Conservation (phyloP, 306 rosid species). For the Medicago truncatula region MtrunA17r5.0-ANR NC_053045.1:456501-457000, state of each 20-base stretch:
- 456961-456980: constrained; percentile 25
- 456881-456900: constrained; percentile 19
- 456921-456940: constrained; percentile 20
- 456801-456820: background rate
- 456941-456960: constrained; percentile 22
- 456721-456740: background rate
- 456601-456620: constrained; percentile 5
- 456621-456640: background rate
- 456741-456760: constrained; percentile 17
- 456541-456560: background rate
- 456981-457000: constrained; percentile 20
- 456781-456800: background rate
- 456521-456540: background rate
- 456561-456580: background rate
- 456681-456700: constrained; percentile 17
- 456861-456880: background rate
- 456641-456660: background rate
- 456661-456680: background rate
- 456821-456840: constrained; percentile 25
- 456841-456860: constrained; percentile 29
- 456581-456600: background rate
- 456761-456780: background rate
- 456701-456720: background rate
- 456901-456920: background rate
- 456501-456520: background rate